phyloP scores from a whole-genome alignment of 2,329 filamentous ascomycete species.

The Epichloe sp. region DNA sequence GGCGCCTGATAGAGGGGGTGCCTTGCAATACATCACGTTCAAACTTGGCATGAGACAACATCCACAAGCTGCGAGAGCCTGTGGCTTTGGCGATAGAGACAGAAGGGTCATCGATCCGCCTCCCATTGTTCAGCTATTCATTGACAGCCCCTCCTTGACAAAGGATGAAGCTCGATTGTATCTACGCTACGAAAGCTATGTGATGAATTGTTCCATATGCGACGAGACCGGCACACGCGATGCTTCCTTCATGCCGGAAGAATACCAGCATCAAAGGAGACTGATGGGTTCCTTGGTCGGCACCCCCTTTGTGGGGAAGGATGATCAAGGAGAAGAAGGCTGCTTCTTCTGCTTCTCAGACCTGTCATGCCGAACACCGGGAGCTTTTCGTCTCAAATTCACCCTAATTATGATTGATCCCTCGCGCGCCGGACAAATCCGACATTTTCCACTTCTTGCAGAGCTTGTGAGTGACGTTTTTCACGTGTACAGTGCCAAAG shows the following conservation, averaged over 20 bases:
- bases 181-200: conserved; percentile 50
- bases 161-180: conserved; percentile 38
- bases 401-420: conserved; percentile 60
- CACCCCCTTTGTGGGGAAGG: conserved; percentile 61
- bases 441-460: conserved; percentile 36
- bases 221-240: conserved; percentile 55
- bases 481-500: conserved; percentile 70
- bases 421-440: conserved; percentile 30
- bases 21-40: conserved; percentile 15
- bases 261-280: conserved; percentile 58
- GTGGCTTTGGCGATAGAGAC: conserved; percentile 73
- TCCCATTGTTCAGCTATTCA: conserved; percentile 62
- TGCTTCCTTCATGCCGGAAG: conserved; percentile 57
- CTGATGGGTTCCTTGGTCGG: conserved; percentile 71
- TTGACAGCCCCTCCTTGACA: conserved; percentile 43
- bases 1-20: conserved; percentile 8
- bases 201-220: conserved; percentile 67
- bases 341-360: conserved; percentile 83
- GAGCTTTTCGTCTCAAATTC: conserved; percentile 63
- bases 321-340: conserved; percentile 59
- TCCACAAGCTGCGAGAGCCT: conserved; percentile 63
- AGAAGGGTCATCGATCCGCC: conserved; percentile 73
- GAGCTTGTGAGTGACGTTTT: conserved; percentile 56
- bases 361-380: conserved; percentile 65
- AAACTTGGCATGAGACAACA: conserved; percentile 53